Conservation (phyloP, 2,329 filamentous ascomycete species). For the Paecilomyces dactylethromorphus region DNA sequence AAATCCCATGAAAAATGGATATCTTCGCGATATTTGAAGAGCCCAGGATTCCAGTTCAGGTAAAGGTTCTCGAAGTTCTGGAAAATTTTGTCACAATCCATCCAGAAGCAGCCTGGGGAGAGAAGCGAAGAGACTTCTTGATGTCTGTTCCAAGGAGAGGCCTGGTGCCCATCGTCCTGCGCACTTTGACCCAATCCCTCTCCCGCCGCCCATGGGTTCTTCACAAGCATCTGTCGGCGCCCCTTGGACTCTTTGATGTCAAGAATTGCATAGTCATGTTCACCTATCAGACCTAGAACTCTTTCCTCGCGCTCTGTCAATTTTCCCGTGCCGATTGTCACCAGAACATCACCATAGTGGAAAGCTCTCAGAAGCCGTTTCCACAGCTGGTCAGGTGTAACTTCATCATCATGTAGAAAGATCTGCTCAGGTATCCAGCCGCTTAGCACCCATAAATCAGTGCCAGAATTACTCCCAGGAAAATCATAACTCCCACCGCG, state of each 20-base stretch:
- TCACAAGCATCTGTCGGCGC: conserved; percentile 68
- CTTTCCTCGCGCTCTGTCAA: conserved; percentile 71
- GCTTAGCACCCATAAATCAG: conserved; percentile 84
- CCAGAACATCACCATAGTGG: conserved; percentile 68
- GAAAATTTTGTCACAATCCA: conserved; percentile 76
- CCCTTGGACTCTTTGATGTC: conserved; percentile 62
- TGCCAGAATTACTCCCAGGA: conserved; percentile 93
- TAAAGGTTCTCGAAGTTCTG: conserved; percentile 96
- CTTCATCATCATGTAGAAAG: conserved; percentile 80
- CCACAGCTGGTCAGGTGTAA: conserved; percentile 73
- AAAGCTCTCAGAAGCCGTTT: conserved; percentile 67
- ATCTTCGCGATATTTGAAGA: conserved; percentile 78
- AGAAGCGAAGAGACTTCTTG: conserved; percentile 17
- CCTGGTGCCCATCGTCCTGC: conserved; percentile 7
- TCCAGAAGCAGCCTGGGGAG: conserved; percentile 81
- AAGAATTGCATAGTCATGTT: conserved; percentile 91
- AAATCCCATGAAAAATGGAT: conserved; percentile 82
- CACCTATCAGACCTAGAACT: conserved; percentile 72
- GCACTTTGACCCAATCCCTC: conserved; percentile 41
- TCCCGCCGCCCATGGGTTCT: conserved; percentile 86
- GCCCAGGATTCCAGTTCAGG: conserved; percentile 88
- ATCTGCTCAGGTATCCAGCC: conserved; percentile 97
- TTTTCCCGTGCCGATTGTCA: conserved; percentile 85
- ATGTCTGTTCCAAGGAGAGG: not conserved
- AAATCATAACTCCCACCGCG: conserved; percentile 88